Evolutionary conservation across 129 eudicot species (phyloP), one percentile per base, ranked within the genome.

Genomic region (Arctium lappa): DNA sequence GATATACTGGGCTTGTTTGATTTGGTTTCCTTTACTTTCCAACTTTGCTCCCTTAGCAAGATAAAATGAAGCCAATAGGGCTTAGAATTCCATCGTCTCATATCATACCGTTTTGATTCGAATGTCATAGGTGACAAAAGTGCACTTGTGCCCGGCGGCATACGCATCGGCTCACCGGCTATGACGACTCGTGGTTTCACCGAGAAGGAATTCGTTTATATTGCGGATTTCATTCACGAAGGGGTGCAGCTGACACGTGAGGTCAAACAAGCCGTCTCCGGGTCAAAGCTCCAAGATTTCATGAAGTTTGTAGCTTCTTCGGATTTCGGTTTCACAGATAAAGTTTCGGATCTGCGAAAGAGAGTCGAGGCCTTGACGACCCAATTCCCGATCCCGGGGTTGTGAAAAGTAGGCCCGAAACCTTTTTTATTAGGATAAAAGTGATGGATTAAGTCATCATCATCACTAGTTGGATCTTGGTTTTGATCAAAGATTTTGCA

Each of bases 131-230:
- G 98, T 15, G 98, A 95, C 84, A 95, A 92, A 88, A 95, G 98
- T 15, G 98, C 98, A 1, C 88, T 91, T 63, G 97, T 95, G 75
- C 98, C 98, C 2, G 98, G 98, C 66, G 98, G 98, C 76, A 92
- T 95, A 75, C 90, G 98, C 29, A 87, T 95, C 11, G 98, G 98
- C 11, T 63, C 99, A 8, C 99, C 99, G 30, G 99, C 99, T 2
- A 93, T 95, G 99, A 93, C 99, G 0, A 95, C 99, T 72, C 87
- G 99, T 80, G 97, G 99, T 6, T 91, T 95, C 83, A 86, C 87
- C 0, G 95, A 91, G 78, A 89, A 85, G 53, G 99, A 95, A 36
- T 95, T 95, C 69, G 80, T 87, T 39, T 27, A 85, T 16, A 88
- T 84, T 30, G 98, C 99, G 0, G 95, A 95, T 22, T 89, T 93